Evolutionary conservation across 495 filamentous ascomycete species (phyloP), one percentile per base, ranked within the genome.

Genomic region (Penicillium longicatenatum): DNA sequence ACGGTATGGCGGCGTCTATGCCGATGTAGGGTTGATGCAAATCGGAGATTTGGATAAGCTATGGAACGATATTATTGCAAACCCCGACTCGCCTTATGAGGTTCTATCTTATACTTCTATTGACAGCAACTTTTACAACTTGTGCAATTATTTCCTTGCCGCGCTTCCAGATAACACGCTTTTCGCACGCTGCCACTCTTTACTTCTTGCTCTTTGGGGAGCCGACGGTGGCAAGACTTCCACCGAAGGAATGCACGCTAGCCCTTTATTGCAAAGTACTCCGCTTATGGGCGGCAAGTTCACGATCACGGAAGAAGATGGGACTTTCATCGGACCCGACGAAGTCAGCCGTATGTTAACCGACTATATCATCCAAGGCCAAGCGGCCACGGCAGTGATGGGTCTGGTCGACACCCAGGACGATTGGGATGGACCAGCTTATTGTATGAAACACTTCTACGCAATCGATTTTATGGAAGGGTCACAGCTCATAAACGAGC

Each of bases 1-100:
- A 5, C 75, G 71, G 51, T 82, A 83, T 58, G 82, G 82, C 30
- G 82, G 82, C 35, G 73, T 84, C 22, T 85, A 84, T 57, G 76
- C 81, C 0, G 82, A 85, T 58, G 82, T 79, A 0, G 82, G 81
- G 0, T 52, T 83, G 48, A 71, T 84, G 58, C 79, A 80, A 56
- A 82, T 84, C 57, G 82, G 82, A 7, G 82, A 84, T 63, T 53
- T 85, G 16, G 76, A 84, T 58, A 54, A 65, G 11, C 66, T 84
- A 0, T 85, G 80, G 80, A 64, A 66, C 55, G 54, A 70, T 44
- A 82, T 75, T 1, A 61, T 84, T 37, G 76, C 65, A 1, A 68
- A 82, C 57, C 71, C 75, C 0, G 58, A 45, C 2, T 82, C 80
- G 8, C 76, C 60, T 16, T 80, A 69, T 46, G 44, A 46, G 14